phyloP scores from a whole-genome alignment of 129 eudicot species.

The Ambrosia artemisiifolia region DNA sequence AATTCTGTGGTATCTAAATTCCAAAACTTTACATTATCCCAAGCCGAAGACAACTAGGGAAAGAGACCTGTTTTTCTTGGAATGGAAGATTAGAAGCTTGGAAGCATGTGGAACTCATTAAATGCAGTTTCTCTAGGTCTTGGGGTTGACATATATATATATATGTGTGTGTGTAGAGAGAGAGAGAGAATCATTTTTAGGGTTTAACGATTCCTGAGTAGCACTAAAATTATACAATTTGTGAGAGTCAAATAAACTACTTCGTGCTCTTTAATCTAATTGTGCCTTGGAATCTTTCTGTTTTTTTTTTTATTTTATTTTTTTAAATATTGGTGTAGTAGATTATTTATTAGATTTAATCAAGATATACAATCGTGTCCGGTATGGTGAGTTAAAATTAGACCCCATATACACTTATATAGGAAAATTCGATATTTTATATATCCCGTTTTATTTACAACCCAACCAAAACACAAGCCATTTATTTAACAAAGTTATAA shows the following conservation, averaged over 20 bases:
- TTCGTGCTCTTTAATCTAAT: constrained; percentile 23
- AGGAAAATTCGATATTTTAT: too few relatives aligned
- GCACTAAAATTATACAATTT: constrained; percentile 39
- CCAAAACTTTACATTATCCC: constrained; percentile 36
- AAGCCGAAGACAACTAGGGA: constrained; percentile 63
- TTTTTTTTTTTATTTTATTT: background rate
- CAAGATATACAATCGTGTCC: background rate
- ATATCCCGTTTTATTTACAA: background rate
- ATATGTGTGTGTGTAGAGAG: background rate
- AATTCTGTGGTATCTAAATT: constrained; percentile 33
- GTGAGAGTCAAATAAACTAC: constrained; percentile 28
- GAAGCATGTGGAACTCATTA: constrained; percentile 97
- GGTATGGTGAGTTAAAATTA: too few relatives aligned
- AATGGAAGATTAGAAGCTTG: constrained; percentile 87
- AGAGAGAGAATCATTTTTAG: constrained; percentile 51
- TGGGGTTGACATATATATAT: too few relatives aligned
- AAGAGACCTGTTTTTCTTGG: constrained; percentile 68
- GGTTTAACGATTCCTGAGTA: constrained; percentile 42
- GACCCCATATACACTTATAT: too few relatives aligned
- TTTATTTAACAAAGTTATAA: background rate
- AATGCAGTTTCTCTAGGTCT: constrained; percentile 38
- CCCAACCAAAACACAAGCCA: background rate
- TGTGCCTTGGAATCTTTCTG: constrained; percentile 39
- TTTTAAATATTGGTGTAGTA: background rate
- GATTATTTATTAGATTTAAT: background rate